These are phyloP conservation scores for Exophiala sp. DNA, from an alignment of 2,329 filamentous ascomycete species.

Conservation along the genomic window DNA sequence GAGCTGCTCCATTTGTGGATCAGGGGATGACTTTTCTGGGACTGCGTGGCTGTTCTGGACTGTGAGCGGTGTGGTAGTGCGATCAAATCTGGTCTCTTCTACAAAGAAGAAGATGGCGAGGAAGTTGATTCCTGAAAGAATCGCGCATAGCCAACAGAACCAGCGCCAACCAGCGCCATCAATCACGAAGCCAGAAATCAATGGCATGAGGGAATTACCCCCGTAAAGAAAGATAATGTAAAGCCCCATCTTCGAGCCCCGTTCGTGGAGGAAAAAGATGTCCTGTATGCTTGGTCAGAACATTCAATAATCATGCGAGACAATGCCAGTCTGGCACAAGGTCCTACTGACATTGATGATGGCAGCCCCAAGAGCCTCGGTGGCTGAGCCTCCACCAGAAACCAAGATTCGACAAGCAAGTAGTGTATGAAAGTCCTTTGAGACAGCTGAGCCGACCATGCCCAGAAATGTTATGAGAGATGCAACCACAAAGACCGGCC, in stretches of 20 bases:
- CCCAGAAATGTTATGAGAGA: slow-evolving; percentile 35
- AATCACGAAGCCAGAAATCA: slow-evolving; percentile 6
- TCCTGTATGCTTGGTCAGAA: not conserved
- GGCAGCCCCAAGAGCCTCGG: slow-evolving; percentile 6
- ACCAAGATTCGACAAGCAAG: slow-evolving; percentile 3
- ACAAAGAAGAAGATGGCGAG: slow-evolving; percentile 4
- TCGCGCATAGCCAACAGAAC: slow-evolving; percentile 4
- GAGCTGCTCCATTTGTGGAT: not conserved
- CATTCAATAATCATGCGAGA: no score
- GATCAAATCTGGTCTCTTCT: slow-evolving; percentile 3
- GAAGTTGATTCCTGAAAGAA: slow-evolving; percentile 8
- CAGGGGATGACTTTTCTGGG: no score
- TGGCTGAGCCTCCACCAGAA: not conserved
- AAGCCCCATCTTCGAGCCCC: slow-evolving; percentile 9
- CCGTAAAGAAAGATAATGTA: slow-evolving; percentile 4
- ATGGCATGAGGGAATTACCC: slow-evolving; percentile 7
- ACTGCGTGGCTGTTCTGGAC: no score
- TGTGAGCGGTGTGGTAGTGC: not conserved
- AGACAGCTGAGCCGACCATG: slow-evolving; percentile 15
- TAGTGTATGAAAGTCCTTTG: slow-evolving; percentile 1
- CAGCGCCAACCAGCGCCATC: slow-evolving; percentile 4
- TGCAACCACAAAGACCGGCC: slow-evolving; percentile 34
- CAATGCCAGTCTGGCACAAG: not conserved
- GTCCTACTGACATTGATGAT: slow-evolving; percentile 11
- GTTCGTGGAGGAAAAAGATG: slow-evolving; percentile 12